Conservation (phyloP, 495 filamentous ascomycete genomes). For the Penicillium dipodomyicola region DNA sequence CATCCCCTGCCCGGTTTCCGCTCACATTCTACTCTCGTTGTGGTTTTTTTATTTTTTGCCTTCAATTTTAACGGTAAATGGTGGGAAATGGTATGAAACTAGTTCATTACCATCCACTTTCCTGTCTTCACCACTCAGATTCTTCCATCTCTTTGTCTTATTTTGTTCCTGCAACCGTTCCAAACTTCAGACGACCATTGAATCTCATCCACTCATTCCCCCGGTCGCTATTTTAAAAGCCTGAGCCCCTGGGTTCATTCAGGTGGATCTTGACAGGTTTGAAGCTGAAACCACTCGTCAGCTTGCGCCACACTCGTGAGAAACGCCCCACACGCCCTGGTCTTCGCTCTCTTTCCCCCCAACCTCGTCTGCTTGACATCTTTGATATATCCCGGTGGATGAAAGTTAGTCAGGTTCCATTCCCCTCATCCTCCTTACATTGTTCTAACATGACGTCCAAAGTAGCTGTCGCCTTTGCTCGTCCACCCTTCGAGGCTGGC, state of each 20-base stretch:
- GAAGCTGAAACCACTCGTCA: conserved; percentile 47
- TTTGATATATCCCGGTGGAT: conserved; percentile 15
- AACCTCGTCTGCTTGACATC: conserved; percentile 14
- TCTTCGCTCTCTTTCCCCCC: conserved; percentile 23
- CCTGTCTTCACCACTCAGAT: not conserved
- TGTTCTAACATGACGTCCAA: conserved; percentile 66
- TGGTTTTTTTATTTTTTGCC: conserved; percentile 9
- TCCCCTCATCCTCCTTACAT: conserved; percentile 3
- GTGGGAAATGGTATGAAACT: not conserved
- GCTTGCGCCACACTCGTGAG: conserved; percentile 49
- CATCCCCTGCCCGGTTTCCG: conserved; percentile 15
- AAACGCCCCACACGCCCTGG: conserved; percentile 43
- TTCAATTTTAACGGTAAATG: not conserved
- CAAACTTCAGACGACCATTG: conserved; percentile 20
- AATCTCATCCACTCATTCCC: conserved; percentile 19
- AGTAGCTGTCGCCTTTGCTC: conserved; percentile 60
- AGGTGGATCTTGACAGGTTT: conserved; percentile 32
- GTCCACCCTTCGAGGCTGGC: conserved; percentile 37
- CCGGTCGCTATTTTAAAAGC: conserved; percentile 21
- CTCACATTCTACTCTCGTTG: conserved; percentile 4
- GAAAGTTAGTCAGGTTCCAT: conserved; percentile 21
- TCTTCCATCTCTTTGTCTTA: not conserved
- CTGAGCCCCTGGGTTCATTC: conserved; percentile 20
- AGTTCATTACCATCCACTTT: conserved; percentile 1
- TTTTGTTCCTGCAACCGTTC: conserved; percentile 11